These are phyloP conservation scores for Volvox carteri DNA, from an alignment of 163 green algal species.

Conservation along the genomic window DNA sequence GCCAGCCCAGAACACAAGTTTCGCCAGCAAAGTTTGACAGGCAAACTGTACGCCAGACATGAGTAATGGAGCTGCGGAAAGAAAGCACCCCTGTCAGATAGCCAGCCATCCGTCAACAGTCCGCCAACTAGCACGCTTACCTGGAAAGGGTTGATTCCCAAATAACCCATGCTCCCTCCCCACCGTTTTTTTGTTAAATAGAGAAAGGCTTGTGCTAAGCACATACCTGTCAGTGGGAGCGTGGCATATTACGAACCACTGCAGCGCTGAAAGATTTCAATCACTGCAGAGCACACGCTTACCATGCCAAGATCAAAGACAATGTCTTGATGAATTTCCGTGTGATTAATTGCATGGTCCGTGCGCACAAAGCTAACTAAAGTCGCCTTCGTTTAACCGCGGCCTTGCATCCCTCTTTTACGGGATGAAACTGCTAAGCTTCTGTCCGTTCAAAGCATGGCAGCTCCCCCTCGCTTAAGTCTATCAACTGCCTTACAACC, in stretches of 20 bases:
- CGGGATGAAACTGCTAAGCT: too few relatives aligned
- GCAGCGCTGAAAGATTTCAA: not conserved
- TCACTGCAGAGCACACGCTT: not conserved
- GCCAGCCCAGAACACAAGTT: constrained; percentile 66
- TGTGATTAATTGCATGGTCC: not conserved
- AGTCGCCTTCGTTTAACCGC: not conserved
- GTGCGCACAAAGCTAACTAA: not conserved
- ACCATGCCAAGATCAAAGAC: constrained; percentile 20
- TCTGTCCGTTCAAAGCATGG: too few relatives aligned
- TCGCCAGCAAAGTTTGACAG: constrained; percentile 81
- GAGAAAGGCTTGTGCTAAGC: constrained; percentile 84
- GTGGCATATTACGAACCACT: not conserved
- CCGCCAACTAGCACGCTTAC: constrained; percentile 53
- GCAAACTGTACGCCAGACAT: constrained; percentile 89
- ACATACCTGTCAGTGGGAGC: constrained; percentile 79
- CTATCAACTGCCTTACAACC: not conserved
- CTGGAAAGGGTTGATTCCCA: constrained; percentile 83
- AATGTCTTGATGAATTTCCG: constrained; percentile 14
- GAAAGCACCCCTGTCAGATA: not conserved
- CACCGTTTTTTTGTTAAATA: constrained; percentile 91
- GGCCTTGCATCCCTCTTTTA: too few relatives aligned
- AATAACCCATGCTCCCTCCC: constrained; percentile 85
- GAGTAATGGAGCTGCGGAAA: constrained; percentile 69
- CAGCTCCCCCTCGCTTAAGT: not conserved
- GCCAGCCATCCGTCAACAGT: not conserved